These are phyloP conservation scores for Candida oleophila DNA, from an alignment of 805 yeast species.

Conservation along the genomic window DNA sequence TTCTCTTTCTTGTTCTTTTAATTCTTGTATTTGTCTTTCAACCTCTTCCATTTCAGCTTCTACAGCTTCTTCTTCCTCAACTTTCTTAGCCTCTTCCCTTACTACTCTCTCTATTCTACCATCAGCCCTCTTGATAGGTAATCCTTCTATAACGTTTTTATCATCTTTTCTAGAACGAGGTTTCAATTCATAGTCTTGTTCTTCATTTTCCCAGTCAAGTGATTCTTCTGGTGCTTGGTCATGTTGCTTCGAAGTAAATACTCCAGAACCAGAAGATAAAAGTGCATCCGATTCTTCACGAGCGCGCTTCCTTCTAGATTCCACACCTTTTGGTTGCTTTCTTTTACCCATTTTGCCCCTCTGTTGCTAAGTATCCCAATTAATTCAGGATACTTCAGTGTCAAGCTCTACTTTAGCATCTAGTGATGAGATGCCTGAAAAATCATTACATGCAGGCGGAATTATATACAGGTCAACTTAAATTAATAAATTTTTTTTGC, in stretches of 20 bases:
- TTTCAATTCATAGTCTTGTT: conserved; percentile 71
- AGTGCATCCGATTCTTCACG: conserved; percentile 42
- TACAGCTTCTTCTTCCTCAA: conserved; percentile 18
- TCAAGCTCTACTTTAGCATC: not conserved
- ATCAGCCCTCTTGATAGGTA: conserved; percentile 74
- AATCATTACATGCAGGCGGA: not conserved
- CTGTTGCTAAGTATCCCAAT: not conserved
- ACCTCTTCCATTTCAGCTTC: conserved; percentile 15
- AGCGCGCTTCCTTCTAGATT: conserved; percentile 34
- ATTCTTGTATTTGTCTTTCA: conserved; percentile 16
- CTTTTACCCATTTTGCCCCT: conserved; percentile 30
- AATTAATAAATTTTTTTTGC: too few species aligned
- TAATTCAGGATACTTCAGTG: too few species aligned
- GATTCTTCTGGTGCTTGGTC: not conserved
- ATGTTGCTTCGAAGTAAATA: conserved; percentile 21
- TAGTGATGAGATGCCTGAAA: conserved; percentile 4
- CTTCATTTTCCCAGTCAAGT: conserved; percentile 64
- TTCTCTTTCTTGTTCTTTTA: conserved; percentile 19
- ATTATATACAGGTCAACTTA: not conserved
- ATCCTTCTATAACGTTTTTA: conserved; percentile 57
- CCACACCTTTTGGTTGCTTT: conserved; percentile 21
- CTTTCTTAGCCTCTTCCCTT: conserved; percentile 25
- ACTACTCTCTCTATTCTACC: conserved; percentile 74
- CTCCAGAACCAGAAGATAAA: conserved; percentile 27
- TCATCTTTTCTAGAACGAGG: conserved; percentile 58